Evolutionary conservation across 1,139 yeast species (phyloP), one percentile per base, ranked within the genome.

Genomic region (Hanseniaspora sp.): DNA sequence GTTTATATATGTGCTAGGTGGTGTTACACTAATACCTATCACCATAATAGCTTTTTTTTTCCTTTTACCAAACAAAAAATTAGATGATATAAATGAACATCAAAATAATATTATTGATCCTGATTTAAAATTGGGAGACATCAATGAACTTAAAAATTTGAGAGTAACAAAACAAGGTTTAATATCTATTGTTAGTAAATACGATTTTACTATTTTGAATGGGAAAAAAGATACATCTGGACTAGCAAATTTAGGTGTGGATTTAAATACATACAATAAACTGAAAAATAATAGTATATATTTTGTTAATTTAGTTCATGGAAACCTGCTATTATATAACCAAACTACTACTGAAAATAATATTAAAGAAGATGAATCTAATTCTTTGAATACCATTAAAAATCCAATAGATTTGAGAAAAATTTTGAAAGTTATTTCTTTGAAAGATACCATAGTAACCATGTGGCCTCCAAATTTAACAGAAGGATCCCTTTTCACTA

Each of bases 151-250:
- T 17, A 69, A 71, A 1, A 95, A 94, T 2, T 77, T 84, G 7
- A 79, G 80, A 39, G 76, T 87, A 0, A 77, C 73, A 61, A 80
- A 78, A 63, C 69, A 79, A 12, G 96, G 95, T 1, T 87, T 95
- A 95, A 69, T 90, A 5, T 79, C 84, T 3, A 87, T 88, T 9
- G 86, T 96, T 0, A 80, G 80, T 57, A 92, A 85, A 60, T 86
- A 83, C 61, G 77, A 77, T 57, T 72, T 70, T 55, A 72, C 77
- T 62, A 72, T 81, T 47, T 69, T 64, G 83, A 85, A 0, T 79
- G 80, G 62, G 71, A 82, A 17, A 72, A 60, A 63, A 46, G 56
- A 52, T 15, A 7, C 37, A 57, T 54, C 58, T 59, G 64, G 58
- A 13, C 45, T 58, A 18, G 54, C 55, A n/a, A 46, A 56, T 31